Base-by-base conservation (phyloP, 768 basidiomycete species). In the Phylloporus arenicola region DNA sequence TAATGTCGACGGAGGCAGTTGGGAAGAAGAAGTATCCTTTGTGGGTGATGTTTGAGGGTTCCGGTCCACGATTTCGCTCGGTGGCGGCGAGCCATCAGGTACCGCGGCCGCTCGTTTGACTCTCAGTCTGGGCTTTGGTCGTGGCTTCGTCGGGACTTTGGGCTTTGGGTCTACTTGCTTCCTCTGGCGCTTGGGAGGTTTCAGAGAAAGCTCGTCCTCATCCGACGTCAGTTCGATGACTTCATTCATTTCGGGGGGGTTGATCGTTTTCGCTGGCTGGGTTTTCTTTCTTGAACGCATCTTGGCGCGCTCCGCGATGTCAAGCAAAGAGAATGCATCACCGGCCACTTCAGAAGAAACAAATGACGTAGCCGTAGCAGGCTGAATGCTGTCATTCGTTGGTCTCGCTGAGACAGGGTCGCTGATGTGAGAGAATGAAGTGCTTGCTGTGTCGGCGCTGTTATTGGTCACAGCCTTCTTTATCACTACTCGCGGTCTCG, bases 231-330 rank as follows among this genome's bases (percentile, higher is more conserved):
- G 57, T 53, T 79, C 78, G 11, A 80, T 77, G 3, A 78, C 59
- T 11, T 76, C 73, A n/a, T 49, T 44, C 35, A 31, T 51, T 33
- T 55, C 24, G 24, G 38, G 44, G 25, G 48, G 33, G 42, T 47
- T 42, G 20, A 53, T 11, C 10, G 50, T 48, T 38, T 64, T 66
- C 3, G 54, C 25, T 19, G 55, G 22, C 39, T 53, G 57, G 8
- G 68, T 47, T 19, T 62, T 70, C 20, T 62, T 70, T 20, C 79
- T 67, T 49, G 75, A 70, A 16, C 80, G 78, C 64, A 71, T 79
- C 57, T 82, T 82, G 43, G 80, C 76, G 16, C 80, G 72, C 37
- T 82, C 80, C n/a, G 80, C 80, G 22, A 81, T 80, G 53, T 64
- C 74, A 38, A 69, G 57, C 6, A 61, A 57, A 40, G 55, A 60